A percentile compares a stretch with the other conserved stretches of the same genome.
These are phyloP conservation scores for Deakozyma indianensis DNA, from an alignment of 805 yeast species.

Conservation along the genomic window DNA sequence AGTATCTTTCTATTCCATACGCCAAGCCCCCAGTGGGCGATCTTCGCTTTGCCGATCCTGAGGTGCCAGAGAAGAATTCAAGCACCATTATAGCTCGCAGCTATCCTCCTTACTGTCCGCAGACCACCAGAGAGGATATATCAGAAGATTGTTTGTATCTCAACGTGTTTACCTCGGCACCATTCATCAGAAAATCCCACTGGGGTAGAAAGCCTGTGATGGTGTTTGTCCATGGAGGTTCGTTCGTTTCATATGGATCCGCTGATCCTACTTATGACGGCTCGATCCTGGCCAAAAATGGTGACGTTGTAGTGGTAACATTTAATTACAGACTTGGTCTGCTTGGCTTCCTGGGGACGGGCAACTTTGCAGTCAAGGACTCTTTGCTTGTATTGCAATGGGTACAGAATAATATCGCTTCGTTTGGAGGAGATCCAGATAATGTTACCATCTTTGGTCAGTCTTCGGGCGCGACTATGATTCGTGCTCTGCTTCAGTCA, in stretches of 20 bases:
- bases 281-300: conserved; percentile 9
- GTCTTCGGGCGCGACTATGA: conserved; percentile 19
- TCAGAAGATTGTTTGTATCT: conserved; percentile 11
- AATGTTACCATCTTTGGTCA: conserved; percentile 23
- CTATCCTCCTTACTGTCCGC: conserved; percentile 10
- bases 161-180: conserved; percentile 9
- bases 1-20: conserved; percentile 5
- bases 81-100: conserved; percentile 4
- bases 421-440: conserved; percentile 20
- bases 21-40: conserved; percentile 8
- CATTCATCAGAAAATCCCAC: not conserved
- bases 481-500: conserved; percentile 9
- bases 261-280: conserved; percentile 16
- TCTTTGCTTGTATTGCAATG: conserved; percentile 19
- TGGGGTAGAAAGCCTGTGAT: conserved; percentile 13
- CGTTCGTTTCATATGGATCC: conserved; percentile 18
- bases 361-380: conserved; percentile 17
- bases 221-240: conserved; percentile 27
- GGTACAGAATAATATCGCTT: conserved; percentile 18
- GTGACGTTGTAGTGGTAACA: conserved; percentile 13
- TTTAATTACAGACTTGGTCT: conserved; percentile 11
- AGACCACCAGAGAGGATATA: conserved; percentile 3
- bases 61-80: conserved; percentile 2
- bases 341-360: conserved; percentile 10
- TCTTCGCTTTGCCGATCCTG: conserved; percentile 9